Percentiles rank a stretch among this genome's conserved stretches.
These are phyloP conservation scores for Xylariaceae sp. DNA, from an alignment of 2,329 filamentous ascomycete species.

Conservation along the genomic window DNA sequence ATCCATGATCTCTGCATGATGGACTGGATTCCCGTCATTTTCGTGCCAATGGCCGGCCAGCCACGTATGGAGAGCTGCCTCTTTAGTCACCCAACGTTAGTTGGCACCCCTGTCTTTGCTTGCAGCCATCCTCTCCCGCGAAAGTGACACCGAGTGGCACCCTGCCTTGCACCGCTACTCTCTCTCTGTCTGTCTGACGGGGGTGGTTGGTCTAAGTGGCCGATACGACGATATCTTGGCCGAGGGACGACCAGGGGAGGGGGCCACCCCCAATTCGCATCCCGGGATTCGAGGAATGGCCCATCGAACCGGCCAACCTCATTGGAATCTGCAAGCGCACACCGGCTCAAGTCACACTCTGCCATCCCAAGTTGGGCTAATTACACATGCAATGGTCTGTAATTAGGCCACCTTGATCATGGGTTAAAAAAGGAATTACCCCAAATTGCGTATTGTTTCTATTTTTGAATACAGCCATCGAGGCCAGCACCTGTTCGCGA, in stretches of 20 bases:
- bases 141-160: constrained; percentile 28
- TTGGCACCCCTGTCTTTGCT: constrained; percentile 23
- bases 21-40: constrained; percentile 16
- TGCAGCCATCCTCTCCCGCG: constrained; percentile 27
- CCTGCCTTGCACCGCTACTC: constrained; percentile 26
- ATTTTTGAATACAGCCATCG: constrained; percentile 38
- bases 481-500: constrained; percentile 24
- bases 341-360: constrained; percentile 23
- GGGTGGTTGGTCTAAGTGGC: constrained; percentile 26
- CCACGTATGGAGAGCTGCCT: constrained; percentile 24
- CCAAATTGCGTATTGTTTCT: constrained; percentile 31
- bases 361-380: constrained; percentile 25
- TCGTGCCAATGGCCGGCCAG: constrained; percentile 31
- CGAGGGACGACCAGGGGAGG: constrained; percentile 1
- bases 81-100: constrained; percentile 21
- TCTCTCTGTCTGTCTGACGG: constrained; percentile 15
- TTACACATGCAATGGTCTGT: constrained; percentile 28
- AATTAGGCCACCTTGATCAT: constrained; percentile 28
- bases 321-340: constrained; percentile 48
- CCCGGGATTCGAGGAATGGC: constrained; percentile 22
- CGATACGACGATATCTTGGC: neutral
- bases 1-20: constrained; percentile 17
- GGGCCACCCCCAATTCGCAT: constrained; percentile 16
- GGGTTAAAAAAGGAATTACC: constrained; percentile 38
- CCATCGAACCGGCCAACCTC: constrained; percentile 29